Percentiles rank a stretch among this genome's conserved stretches.
phyloP scores from a whole-genome alignment of 345 rosid genomes.

The Durio zibethinus region DNA sequence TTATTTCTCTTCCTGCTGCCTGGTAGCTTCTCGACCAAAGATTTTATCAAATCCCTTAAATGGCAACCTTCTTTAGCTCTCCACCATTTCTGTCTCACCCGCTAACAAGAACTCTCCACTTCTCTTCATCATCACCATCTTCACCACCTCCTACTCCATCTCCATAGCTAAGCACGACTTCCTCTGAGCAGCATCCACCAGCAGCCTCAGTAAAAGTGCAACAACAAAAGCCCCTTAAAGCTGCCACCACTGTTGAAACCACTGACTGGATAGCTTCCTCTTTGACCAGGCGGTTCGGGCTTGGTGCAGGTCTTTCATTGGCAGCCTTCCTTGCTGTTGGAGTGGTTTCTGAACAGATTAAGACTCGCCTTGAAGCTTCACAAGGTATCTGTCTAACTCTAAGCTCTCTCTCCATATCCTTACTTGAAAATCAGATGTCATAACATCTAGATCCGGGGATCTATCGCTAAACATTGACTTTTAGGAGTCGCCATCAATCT shows the following conservation, averaged over 20 bases:
- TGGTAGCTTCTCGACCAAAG: not conserved
- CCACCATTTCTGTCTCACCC: slow-evolving; percentile 16
- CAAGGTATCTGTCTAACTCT: slow-evolving; percentile 50
- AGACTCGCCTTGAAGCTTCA: slow-evolving; percentile 81
- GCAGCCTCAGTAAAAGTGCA: slow-evolving; percentile 29
- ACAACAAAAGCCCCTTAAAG: slow-evolving; percentile 34
- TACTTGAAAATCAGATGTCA: not conserved
- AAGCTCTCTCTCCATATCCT: not conserved
- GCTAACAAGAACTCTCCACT: not conserved
- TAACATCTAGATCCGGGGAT: too few species aligned
- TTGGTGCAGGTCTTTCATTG: slow-evolving; percentile 94
- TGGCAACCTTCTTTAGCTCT: slow-evolving; percentile 14
- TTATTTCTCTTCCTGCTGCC: not conserved
- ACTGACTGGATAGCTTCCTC: slow-evolving; percentile 92
- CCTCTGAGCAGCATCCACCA: too few species aligned
- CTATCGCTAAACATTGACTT: too few species aligned
- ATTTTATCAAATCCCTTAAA: not conserved
- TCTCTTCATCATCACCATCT: slow-evolving; percentile 29
- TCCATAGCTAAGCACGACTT: too few species aligned
- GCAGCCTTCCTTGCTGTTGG: slow-evolving; percentile 76
- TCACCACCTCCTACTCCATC: slow-evolving; percentile 27
- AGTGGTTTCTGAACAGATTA: slow-evolving; percentile 81
- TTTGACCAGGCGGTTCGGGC: slow-evolving; percentile 78
- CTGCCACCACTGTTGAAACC: slow-evolving; percentile 42
- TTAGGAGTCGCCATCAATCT: too few species aligned